A percentile compares a stretch with the other conserved stretches of the same genome.
Conservation (phyloP, 306 rosid species). For the Hippophae tibetana region DNA sequence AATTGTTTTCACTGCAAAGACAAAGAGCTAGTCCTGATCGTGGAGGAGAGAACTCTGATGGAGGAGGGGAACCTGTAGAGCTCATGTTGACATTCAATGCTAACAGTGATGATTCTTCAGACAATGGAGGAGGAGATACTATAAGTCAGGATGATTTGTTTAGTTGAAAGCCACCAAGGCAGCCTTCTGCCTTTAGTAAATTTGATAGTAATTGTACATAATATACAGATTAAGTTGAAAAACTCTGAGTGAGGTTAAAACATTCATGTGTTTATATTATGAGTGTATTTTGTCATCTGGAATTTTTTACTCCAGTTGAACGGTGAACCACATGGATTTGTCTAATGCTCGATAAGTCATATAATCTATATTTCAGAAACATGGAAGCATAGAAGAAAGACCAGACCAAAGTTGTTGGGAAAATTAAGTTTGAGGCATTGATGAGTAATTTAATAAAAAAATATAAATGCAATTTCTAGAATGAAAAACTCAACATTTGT, state of each 20-base stretch:
- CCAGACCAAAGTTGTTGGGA: too few relatives aligned
- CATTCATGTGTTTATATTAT: conserved; percentile 12
- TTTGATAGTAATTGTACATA: conserved; percentile 41
- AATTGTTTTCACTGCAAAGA: conserved; percentile 56
- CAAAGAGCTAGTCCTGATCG: conserved; percentile 34
- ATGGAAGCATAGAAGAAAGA: too few relatives aligned
- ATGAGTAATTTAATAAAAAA: too few relatives aligned
- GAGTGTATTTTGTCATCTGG: not conserved
- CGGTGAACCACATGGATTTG: too few relatives aligned
- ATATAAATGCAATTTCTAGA: too few relatives aligned
- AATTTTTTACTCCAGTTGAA: too few relatives aligned
- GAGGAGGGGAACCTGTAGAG: conserved; percentile 41
- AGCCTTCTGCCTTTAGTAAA: conserved; percentile 3
- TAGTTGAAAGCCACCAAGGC: conserved; percentile 26
- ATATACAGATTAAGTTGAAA: not conserved
- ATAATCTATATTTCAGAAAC: too few relatives aligned
- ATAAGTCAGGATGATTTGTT: conserved; percentile 43
- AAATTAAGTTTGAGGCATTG: too few relatives aligned
- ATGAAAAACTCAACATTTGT: too few relatives aligned
- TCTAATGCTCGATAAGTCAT: too few relatives aligned
- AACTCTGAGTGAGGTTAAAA: not conserved
- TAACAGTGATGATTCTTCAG: conserved; percentile 42
- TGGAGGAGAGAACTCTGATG: conserved; percentile 31
- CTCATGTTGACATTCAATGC: conserved; percentile 44
- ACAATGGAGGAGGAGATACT: conserved; percentile 38